Conservation (phyloP, 1,284 basidiomycete species). For the Bondarzewia mesenterica region DNA sequence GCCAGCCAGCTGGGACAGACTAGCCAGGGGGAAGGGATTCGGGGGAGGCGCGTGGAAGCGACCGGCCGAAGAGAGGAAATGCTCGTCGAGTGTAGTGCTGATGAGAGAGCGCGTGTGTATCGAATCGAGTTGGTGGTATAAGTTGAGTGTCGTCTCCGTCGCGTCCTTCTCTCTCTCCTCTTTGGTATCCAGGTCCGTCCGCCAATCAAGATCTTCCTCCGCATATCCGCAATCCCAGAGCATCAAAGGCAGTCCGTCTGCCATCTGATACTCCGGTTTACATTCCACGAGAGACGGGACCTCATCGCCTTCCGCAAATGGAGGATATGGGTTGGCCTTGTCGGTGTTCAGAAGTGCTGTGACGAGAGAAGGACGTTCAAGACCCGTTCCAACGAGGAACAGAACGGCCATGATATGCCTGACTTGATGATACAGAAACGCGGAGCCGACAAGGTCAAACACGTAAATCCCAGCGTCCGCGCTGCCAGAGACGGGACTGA, state of each 20-base stretch:
- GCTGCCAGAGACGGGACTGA: conserved; percentile 32
- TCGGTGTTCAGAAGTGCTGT: conserved; percentile 70
- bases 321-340: conserved; percentile 21
- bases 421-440: conserved; percentile 97
- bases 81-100: conserved; percentile 48
- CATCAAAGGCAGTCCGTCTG: conserved; percentile 83
- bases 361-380: conserved; percentile 73
- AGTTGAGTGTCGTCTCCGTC: conserved; percentile 22
- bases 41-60: conserved; percentile 25
- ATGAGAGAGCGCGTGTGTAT: conserved; percentile 51
- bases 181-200: conserved; percentile 37
- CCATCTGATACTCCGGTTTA: conserved; percentile 93
- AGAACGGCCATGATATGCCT: conserved; percentile 92
- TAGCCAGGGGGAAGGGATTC: conserved; percentile 5
- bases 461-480: conserved; percentile 39
- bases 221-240: conserved; percentile 88
- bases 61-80: conserved; percentile 52
- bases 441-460: conserved; percentile 82
- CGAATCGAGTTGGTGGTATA: conserved; percentile 55
- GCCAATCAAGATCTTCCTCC: conserved; percentile 67
- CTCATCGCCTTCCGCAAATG: conserved; percentile 16
- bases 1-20: neutral
- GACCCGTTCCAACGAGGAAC: conserved; percentile 79
- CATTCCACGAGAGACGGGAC: conserved; percentile 38
- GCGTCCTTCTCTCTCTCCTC: conserved; percentile 19